Percentiles rank a stretch among this genome's conserved stretches.
These are phyloP conservation scores for Aspergillus leporis DNA, from an alignment of 495 filamentous ascomycete genomes.

Conservation along the genomic window DNA sequence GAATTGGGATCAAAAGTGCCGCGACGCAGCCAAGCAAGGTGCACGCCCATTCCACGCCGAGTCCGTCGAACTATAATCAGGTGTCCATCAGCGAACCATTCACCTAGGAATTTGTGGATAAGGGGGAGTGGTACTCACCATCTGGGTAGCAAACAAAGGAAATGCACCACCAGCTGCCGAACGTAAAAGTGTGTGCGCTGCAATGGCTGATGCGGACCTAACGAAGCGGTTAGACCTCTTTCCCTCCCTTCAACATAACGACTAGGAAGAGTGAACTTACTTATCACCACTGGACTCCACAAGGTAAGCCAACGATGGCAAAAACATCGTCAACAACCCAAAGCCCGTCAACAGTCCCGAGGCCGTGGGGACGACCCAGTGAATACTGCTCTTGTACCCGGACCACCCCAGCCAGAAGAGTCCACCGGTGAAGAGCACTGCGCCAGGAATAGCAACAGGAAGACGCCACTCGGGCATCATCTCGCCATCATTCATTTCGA, in stretches of 20 bases:
- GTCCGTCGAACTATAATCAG: constrained; percentile 47
- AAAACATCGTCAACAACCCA: constrained; percentile 41
- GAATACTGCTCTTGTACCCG: constrained; percentile 44
- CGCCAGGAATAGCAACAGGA: constrained; percentile 48
- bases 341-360: constrained; percentile 50
- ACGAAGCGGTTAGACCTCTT: not conserved
- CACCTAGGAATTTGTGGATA: not conserved
- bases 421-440: constrained; percentile 46
- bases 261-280: not conserved
- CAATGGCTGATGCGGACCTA: constrained; percentile 67
- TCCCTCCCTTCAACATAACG: not conserved
- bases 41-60: constrained; percentile 62
- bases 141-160: constrained; percentile 49
- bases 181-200: constrained; percentile 69
- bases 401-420: constrained; percentile 63
- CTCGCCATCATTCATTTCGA: constrained; percentile 42
- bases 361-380: constrained; percentile 58
- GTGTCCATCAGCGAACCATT: not conserved
- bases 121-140: constrained; percentile 12
- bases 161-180: constrained; percentile 55
- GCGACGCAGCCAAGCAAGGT: constrained; percentile 56
- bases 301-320: constrained; percentile 52
- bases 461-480: constrained; percentile 58
- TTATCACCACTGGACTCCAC: constrained; percentile 42
- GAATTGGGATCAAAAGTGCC: constrained; percentile 34